Conservation (phyloP, 2,329 filamentous ascomycete genomes). For the Scorias spongiosa region DNA sequence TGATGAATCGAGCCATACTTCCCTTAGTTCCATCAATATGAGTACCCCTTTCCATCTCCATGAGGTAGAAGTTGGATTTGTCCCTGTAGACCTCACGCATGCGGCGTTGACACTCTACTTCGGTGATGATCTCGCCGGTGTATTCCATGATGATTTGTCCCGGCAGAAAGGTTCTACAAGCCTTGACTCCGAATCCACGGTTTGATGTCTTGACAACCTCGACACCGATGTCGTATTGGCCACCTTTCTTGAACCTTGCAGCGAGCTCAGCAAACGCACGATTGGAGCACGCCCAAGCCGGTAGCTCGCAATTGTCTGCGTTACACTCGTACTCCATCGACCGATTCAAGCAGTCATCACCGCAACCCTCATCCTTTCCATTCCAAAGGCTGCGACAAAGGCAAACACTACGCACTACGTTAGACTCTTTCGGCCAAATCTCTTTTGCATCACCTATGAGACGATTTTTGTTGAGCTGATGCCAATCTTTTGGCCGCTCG, state of each 20-base stretch:
- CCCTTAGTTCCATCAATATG: slow-evolving; percentile 95
- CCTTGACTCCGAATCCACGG: slow-evolving; percentile 80
- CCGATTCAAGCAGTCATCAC: slow-evolving; percentile 80
- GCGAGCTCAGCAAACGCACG: slow-evolving; percentile 72
- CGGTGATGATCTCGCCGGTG: slow-evolving; percentile 92
- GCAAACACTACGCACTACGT: slow-evolving; percentile 33
- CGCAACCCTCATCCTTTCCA: slow-evolving; percentile 60
- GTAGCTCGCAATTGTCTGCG: slow-evolving; percentile 69
- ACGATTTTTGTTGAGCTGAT: slow-evolving; percentile 81
- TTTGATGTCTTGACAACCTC: slow-evolving; percentile 86
- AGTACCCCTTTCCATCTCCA: slow-evolving; percentile 97
- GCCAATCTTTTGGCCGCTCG: slow-evolving; percentile 86
- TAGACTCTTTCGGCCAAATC: slow-evolving; percentile 17
- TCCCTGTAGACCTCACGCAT: slow-evolving; percentile 92
- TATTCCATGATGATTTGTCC: slow-evolving; percentile 98
- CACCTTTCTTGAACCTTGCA: slow-evolving; percentile 55
- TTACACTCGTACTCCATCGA: slow-evolving; percentile 98
- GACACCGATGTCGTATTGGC: slow-evolving; percentile 81
- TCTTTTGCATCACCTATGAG: slow-evolving; percentile 40
- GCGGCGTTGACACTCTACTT: slow-evolving; percentile 78
- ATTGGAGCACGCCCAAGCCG: slow-evolving; percentile 62
- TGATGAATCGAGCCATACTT: slow-evolving; percentile 93
- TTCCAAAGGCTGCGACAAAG: slow-evolving; percentile 45
- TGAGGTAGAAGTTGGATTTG: slow-evolving; percentile 95
- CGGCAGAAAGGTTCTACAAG: slow-evolving; percentile 71